Base-by-base conservation (phyloP, 176 grass and related monocot genomes). In the Avena atlantica region DNA sequence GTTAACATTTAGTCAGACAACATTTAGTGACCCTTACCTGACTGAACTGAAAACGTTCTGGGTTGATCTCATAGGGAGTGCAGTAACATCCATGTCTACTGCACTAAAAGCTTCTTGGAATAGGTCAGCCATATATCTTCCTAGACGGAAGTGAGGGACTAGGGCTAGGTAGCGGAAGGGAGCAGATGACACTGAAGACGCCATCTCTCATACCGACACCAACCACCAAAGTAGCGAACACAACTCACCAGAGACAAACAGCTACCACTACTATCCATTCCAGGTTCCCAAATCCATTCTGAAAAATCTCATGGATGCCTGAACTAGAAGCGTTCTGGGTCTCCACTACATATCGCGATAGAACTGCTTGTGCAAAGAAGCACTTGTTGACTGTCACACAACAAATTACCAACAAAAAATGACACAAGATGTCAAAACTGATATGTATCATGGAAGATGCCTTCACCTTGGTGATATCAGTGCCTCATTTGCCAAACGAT, bases 81-180 rank as follows among this genome's bases (percentile, higher is more conserved):
- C 66, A 76, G 61, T 27, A 63, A 64, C 76, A 40, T 83, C 88
- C 48, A 77, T 53, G 71, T 73, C 59, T 86, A 74, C 76, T 84
- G 84, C 69, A 86, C 79, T 91, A 74, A 92, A 95, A 72, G 83
- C 74, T 88, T 98, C 90, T 80, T 94, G 93, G 83, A 98, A 98
- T 78, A 98, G 40, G 80, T 98, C 91, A 89, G 90, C 47, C 90
- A 98, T 92, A 77, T 40, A 40, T 40, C 37, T 40, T 40, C 37
- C 6, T 40, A 40, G 37, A 40, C 37, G 5, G 37, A 40, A 40
- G 36, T 3, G 36, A 37, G 36, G 36, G 36, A 37, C 36, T 37
- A 37, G 2, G 36, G 36, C 36, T 37, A 37, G 36, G 58, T 59
- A 20, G 10, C 20, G 8, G 7, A 60, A 60, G 20, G 20, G 48